Percentiles rank a stretch among this genome's conserved stretches.
Conservation (phyloP, 2,329 filamentous ascomycete genomes). For the Fusarium nelsonii region DNA sequence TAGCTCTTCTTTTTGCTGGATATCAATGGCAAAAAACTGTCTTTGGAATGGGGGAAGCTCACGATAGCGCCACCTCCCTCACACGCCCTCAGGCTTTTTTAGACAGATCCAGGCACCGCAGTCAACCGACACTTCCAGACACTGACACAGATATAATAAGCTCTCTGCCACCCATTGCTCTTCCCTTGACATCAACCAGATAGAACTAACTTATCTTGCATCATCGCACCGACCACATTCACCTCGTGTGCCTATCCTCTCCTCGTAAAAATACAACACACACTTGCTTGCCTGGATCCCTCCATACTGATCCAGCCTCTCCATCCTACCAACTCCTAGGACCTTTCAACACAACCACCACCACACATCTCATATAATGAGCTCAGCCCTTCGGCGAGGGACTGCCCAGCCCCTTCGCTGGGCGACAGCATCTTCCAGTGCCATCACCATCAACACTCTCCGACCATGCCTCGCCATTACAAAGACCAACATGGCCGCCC, state of each 20-base stretch:
- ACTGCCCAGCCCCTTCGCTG: slow-evolving; percentile 45
- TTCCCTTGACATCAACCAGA: slow-evolving; percentile 13
- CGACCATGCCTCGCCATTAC: slow-evolving; percentile 41
- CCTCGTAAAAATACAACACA: slow-evolving; percentile 29
- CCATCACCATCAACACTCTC: slow-evolving; percentile 36
- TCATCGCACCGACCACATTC: slow-evolving; percentile 14
- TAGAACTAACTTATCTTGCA: slow-evolving; percentile 41
- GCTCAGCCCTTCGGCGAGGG: slow-evolving; percentile 46
- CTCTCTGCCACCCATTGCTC: slow-evolving; percentile 33
- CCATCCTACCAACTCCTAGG: slow-evolving; percentile 18
- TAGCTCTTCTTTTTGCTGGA: slow-evolving; percentile 17
- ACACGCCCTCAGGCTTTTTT: slow-evolving; percentile 26
- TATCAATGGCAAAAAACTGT: slow-evolving; percentile 26
- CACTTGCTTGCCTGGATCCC: slow-evolving; percentile 27
- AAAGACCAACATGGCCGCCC: slow-evolving; percentile 31
- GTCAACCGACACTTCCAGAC: slow-evolving; percentile 26
- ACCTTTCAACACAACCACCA: slow-evolving; percentile 8
- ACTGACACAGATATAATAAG: slow-evolving; percentile 32
- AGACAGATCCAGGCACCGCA: slow-evolving; percentile 29
- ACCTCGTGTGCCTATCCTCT: background rate
- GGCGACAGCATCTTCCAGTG: slow-evolving; percentile 37
- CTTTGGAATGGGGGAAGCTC: slow-evolving; percentile 39
- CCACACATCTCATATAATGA: slow-evolving; percentile 42
- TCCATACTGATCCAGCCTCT: slow-evolving; percentile 34
- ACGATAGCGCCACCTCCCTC: slow-evolving; percentile 42